phyloP scores from a whole-genome alignment of 140 eudicot genomes.

The Artemisia princeps region DNA sequence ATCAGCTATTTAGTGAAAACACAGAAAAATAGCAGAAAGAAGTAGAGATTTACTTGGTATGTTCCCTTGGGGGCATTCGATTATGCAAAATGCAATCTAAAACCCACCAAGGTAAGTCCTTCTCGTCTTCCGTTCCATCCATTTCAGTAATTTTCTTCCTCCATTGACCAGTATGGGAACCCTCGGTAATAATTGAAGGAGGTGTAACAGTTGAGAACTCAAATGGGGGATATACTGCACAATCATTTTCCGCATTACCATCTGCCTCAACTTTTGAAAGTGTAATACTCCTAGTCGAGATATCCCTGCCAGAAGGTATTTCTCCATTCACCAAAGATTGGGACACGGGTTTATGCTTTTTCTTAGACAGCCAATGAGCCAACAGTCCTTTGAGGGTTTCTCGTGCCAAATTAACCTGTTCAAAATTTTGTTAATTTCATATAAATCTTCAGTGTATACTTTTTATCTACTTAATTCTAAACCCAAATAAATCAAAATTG shows the following conservation, averaged over 20 bases:
- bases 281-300: slow-evolving; percentile 46
- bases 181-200: slow-evolving; percentile 94
- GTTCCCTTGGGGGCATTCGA: slow-evolving; percentile 86
- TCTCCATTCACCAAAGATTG: slow-evolving; percentile 66
- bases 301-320: slow-evolving; percentile 43
- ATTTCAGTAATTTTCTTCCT: slow-evolving; percentile 80
- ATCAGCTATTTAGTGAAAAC: neutral
- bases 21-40: slow-evolving; percentile 9
- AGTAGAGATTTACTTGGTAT: slow-evolving; percentile 61
- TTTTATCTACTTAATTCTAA: too few relatives aligned
- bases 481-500: too few relatives aligned
- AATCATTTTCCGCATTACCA: slow-evolving; percentile 63
- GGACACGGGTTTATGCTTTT: slow-evolving; percentile 67
- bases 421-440: neutral
- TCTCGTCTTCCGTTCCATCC: slow-evolving; percentile 90
- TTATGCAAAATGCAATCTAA: slow-evolving; percentile 75
- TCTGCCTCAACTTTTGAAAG: slow-evolving; percentile 71
- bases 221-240: slow-evolving; percentile 79
- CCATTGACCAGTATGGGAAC: slow-evolving; percentile 92
- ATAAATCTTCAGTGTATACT: neutral
- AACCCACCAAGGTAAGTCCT: slow-evolving; percentile 93
- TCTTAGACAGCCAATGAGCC: slow-evolving; percentile 74
- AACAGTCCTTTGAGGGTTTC: slow-evolving; percentile 93
- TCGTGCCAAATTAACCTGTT: slow-evolving; percentile 86
- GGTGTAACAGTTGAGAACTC: slow-evolving; percentile 72